Base-by-base conservation (phyloP, 768 basidiomycete genomes). In the Hericium coralloides region DNA sequence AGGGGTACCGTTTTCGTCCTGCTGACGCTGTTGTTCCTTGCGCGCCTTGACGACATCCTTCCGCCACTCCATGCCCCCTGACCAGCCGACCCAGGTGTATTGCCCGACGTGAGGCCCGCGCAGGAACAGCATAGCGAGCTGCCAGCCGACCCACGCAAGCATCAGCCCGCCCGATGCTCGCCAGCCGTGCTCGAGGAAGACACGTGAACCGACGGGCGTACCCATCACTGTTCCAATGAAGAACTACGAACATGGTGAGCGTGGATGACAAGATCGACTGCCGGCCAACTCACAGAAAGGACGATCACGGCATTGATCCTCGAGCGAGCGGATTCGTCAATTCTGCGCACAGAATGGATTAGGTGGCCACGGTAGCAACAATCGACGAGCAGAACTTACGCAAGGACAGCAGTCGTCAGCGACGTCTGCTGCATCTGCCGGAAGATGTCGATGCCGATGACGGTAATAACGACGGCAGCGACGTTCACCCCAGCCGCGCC, bases 111-210 rank as follows among this genome's bases (percentile, higher is more conserved):
- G 45, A 17, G 73, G 72, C 2, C 73, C 73, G 36, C 72, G 63
- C 14, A 62, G 49, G 2, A 71, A 59, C 1, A 73, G 65, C 1
- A 70, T 55, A 1, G 68, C 15, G 1, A 73, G 17, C n/a, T 60
- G 62, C n/a, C 65, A 64, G 2, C 65, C 67, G 0, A 68, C 55
- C 38, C 68, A 66, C 0, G 66, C 72, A 10, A 73, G 50, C 22
- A 64, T 66, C 15, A 68, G 51, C 52, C 41, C 38, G 18, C 41
- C 56, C 9, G 64, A 68, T 3, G 69, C 63, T 7, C 56, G 59
- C 69, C 69, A 73, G 12, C 74, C 74, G 37, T 66, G 52, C 5
- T 59, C 15, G 22, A 70, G 67, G 63, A 73, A 75, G 12, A 74
- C 61, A 36, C 65, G 63, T 2, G 70, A 70, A 18, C 72, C 65